Evolutionary conservation across 2,329 filamentous ascomycete genomes (phyloP), one percentile per base, ranked within the genome.

Genomic region (Chaetoscypha palmicola): DNA sequence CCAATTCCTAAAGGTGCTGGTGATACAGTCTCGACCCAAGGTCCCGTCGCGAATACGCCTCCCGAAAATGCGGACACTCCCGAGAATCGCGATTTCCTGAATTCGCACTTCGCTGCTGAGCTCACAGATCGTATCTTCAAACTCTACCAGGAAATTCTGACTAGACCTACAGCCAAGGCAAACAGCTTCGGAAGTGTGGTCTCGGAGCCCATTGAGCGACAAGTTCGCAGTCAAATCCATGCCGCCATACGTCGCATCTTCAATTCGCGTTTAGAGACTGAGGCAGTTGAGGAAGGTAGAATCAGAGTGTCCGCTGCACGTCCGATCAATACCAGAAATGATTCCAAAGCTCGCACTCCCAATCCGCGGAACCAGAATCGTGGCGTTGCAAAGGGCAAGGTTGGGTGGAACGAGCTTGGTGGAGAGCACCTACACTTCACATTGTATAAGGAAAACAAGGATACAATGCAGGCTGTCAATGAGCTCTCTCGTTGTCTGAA

Each of bases 401-500:
- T 76, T 26, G 70, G 68, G 41, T 85, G 80, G 80, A 68, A 78
- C 41, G 79, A 84, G 52, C 68, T 81, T 32, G 81, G 81, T 26
- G 83, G 83, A 7, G 74, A 81, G 46, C 80, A 81, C 57, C 64
- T 86, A n/a, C 83, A 87, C 60, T 86, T 86, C 58, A 81, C 77
- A 1, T 67, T 87, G 28, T 83, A 83, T 68, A 87, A 87, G 62
- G 82, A 86, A 62, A 87, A 87, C 62, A 85, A 84, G 58, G 83
- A 86, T 57, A 86, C 82, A 0, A 85, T 86, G 81, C 82, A 87
- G 57, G 72, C 79, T 0, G 68, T 85, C n/a, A 72, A 70, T 2
- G 80, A 73, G 54, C 63, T 86, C 4, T 71, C 74, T 1, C 73
- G 72, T 33, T 69, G 74, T 48, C 61, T 85, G 41, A 78, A 76